phyloP scores from a whole-genome alignment of 2,329 filamentous ascomycete genomes.

The Botrytis aclada region DNA sequence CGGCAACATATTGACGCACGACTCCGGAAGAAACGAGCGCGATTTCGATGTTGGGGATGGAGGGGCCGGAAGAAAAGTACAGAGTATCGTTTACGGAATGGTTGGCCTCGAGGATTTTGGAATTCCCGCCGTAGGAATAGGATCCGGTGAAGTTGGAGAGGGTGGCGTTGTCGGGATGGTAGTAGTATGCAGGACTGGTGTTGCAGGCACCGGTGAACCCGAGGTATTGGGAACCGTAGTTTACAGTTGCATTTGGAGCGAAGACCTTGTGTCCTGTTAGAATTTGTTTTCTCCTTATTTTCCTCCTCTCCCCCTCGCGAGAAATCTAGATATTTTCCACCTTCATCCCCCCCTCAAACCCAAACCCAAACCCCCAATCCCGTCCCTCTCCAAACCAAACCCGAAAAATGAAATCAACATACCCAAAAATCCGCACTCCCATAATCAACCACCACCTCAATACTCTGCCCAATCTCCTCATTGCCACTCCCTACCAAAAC shows the following conservation, averaged over 20 bases:
- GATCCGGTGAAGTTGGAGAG: not conserved
- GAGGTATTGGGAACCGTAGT: conserved; percentile 9
- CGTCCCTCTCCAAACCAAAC: not conserved
- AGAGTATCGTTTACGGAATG: not conserved
- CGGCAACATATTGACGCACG: not conserved
- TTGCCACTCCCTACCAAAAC: not conserved
- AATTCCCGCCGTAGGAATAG: conserved; percentile 12
- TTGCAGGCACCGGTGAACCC: conserved; percentile 10
- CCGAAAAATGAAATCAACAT: not conserved
- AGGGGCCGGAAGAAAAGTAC: not conserved
- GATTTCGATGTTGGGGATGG: conserved; percentile 7
- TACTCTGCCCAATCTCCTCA: not conserved
- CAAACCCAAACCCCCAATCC: not conserved
- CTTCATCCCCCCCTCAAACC: not conserved
- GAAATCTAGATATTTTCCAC: not conserved
- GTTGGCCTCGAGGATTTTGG: not conserved
- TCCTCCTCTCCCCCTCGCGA: not conserved
- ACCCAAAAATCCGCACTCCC: conserved; percentile 18
- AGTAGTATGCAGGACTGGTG: not conserved
- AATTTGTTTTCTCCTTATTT: not conserved
- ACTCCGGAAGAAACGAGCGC: not conserved
- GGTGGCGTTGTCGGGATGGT: not conserved
- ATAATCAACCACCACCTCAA: conserved; percentile 17
- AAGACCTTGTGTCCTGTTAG: not conserved
- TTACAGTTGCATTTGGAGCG: conserved; percentile 10